Percentiles rank a stretch among this genome's conserved stretches.
Conservation (phyloP, 176 grass and related monocot species). For the Rhynchospora tenuis region DNA sequence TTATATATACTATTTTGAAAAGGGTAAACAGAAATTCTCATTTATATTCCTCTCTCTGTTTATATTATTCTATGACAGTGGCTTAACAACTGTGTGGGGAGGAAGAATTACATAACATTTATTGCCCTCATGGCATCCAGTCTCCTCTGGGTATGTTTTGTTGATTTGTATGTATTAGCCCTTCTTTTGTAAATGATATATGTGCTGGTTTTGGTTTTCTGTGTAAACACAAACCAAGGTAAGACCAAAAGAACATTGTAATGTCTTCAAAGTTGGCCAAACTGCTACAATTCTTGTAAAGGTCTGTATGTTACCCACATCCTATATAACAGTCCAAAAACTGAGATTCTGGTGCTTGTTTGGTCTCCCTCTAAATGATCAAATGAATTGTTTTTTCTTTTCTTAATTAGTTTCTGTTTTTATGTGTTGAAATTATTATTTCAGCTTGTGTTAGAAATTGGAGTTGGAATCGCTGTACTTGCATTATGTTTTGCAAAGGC, state of each 20-base stretch:
- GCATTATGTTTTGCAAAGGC: slow-evolving; percentile 72
- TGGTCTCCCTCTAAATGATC: neutral
- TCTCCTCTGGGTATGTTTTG: slow-evolving; percentile 74
- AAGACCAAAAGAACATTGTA: neutral
- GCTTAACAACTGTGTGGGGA: slow-evolving; percentile 98
- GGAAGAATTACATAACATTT: slow-evolving; percentile 89
- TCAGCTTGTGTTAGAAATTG: slow-evolving; percentile 94
- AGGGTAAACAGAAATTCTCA: slow-evolving; percentile 10
- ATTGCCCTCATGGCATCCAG: slow-evolving; percentile 89
- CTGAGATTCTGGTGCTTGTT: neutral
- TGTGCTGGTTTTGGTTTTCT: neutral
- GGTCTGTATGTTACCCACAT: neutral
- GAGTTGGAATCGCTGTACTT: slow-evolving; percentile 77
- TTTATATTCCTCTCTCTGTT: slow-evolving; percentile 16
- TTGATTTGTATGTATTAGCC: slow-evolving; percentile 9
- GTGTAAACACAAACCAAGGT: neutral
- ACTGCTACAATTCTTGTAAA: neutral
- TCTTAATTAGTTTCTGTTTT: slow-evolving; percentile 22
- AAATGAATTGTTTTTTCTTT: slow-evolving; percentile 10
- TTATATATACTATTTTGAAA: slow-evolving; percentile 15
- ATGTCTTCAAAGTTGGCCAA: neutral
- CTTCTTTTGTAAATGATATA: neutral
- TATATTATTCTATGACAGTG: slow-evolving; percentile 44
- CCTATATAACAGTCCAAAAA: neutral
- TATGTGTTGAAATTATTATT: slow-evolving; percentile 24